Conservation (phyloP, 2,329 filamentous ascomycete genomes). For the Fusarium albidum region DNA sequence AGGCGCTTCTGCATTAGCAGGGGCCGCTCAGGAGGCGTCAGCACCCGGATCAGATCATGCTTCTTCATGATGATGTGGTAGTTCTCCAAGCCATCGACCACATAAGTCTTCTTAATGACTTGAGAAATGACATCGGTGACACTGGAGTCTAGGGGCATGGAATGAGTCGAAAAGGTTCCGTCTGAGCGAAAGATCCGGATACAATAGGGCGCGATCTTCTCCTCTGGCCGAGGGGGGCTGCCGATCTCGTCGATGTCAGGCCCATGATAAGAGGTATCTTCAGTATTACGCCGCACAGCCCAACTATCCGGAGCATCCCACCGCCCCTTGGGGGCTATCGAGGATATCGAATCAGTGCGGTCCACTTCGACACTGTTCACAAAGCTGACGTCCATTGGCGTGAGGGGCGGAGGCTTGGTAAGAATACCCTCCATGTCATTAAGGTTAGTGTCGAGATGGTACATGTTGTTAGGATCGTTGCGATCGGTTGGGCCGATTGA, state of each 20-base stretch:
- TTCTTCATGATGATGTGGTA: slow-evolving; percentile 97
- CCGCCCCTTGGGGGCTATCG: slow-evolving; percentile 58
- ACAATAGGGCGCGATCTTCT: slow-evolving; percentile 82
- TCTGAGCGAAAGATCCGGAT: slow-evolving; percentile 96
- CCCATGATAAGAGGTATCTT: slow-evolving; percentile 66
- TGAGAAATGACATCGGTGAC: slow-evolving; percentile 89
- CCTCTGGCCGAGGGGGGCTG: slow-evolving; percentile 73
- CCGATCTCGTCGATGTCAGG: slow-evolving; percentile 74
- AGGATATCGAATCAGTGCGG: slow-evolving; percentile 45
- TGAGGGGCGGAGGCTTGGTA: slow-evolving; percentile 72
- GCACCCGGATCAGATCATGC: slow-evolving; percentile 85
- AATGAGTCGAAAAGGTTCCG: slow-evolving; percentile 92
- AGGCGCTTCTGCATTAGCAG: slow-evolving; percentile 91
- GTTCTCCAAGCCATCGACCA: slow-evolving; percentile 89
- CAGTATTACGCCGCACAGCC: slow-evolving; percentile 81
- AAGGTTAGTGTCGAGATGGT: slow-evolving; percentile 86
- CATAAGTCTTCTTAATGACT: slow-evolving; percentile 91
- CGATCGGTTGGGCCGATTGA: slow-evolving; percentile 68
- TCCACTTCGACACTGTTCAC: slow-evolving; percentile 56
- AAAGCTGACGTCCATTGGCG: slow-evolving; percentile 71
- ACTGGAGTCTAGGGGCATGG: slow-evolving; percentile 82
- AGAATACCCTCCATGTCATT: slow-evolving; percentile 93
- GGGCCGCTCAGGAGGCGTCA: slow-evolving; percentile 81
- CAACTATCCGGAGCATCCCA: slow-evolving; percentile 98
- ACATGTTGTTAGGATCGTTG: slow-evolving; percentile 68